phyloP scores from a whole-genome alignment of 345 rosid genomes.

The Eucalyptus tenuipes region DNA sequence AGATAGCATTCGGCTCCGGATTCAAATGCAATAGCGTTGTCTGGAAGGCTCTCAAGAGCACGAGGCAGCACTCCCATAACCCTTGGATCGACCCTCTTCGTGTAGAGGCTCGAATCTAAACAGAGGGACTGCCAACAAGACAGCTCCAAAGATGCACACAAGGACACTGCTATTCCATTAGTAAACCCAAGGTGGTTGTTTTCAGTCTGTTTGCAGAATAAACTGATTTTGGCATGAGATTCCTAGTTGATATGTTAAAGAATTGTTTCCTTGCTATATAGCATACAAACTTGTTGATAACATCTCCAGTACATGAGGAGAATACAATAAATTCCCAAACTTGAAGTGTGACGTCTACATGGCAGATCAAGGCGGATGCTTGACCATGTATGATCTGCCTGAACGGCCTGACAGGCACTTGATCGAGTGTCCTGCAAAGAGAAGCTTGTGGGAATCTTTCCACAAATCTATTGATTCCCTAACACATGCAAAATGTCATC shows the following conservation, averaged over 20 bases:
- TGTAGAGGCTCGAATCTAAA: not conserved
- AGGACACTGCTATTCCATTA: not conserved
- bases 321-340: not conserved
- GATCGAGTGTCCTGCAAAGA: not conserved
- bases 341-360: not conserved
- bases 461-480: not conserved
- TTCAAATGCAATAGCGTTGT: conserved; percentile 62
- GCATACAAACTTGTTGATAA: not conserved
- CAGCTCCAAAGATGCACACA: not conserved
- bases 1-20: conserved; percentile 59
- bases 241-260: not conserved
- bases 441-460: not conserved
- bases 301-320: not conserved
- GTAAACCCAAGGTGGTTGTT: not conserved
- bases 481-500: not conserved
- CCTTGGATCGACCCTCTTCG: conserved; percentile 30
- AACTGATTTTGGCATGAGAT: not conserved
- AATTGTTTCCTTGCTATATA: not conserved
- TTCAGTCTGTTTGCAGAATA: not conserved
- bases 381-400: not conserved
- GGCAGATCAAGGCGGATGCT: not conserved
- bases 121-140: not conserved
- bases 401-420: not conserved
- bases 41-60: conserved; percentile 43
- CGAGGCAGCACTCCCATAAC: conserved; percentile 16